phyloP scores from a whole-genome alignment of 176 grass and related monocot genomes.

The Lolium perenne region DNA sequence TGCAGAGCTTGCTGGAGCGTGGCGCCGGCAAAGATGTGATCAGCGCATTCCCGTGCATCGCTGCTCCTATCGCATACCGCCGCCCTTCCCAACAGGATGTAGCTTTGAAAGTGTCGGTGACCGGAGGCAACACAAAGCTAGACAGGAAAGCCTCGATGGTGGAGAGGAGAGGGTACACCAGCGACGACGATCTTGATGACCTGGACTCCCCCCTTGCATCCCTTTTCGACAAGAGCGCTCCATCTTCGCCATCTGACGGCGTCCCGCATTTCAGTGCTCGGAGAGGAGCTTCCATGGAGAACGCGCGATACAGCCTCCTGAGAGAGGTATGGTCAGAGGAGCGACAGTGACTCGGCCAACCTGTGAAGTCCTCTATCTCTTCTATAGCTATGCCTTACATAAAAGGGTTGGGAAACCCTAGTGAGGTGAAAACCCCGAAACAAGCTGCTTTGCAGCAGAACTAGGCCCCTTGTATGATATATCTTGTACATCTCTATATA shows the following conservation, averaged over 20 bases:
- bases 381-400: conserved; percentile 17
- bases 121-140: conserved; percentile 38
- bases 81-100: conserved; percentile 49
- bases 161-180: conserved; percentile 76
- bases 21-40: conserved; percentile 29
- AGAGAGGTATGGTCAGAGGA: conserved; percentile 73
- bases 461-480: conserved; percentile 2
- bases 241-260: conserved; percentile 42
- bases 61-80: conserved; percentile 53
- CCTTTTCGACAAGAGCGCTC: conserved; percentile 54
- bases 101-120: conserved; percentile 60
- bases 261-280: conserved; percentile 19
- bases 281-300: conserved; percentile 48
- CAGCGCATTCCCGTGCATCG: conserved; percentile 56
- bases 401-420: conserved; percentile 32
- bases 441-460: conserved; percentile 29
- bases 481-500: conserved; percentile 46
- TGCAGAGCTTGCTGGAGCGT: conserved; percentile 74
- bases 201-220: conserved; percentile 67
- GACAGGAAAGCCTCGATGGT: conserved; percentile 67
- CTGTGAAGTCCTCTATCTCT: conserved; percentile 36
- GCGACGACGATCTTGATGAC: conserved; percentile 78
- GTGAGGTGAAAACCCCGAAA: conserved; percentile 35
- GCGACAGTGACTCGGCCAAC: conserved; percentile 23
- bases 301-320: conserved; percentile 70